Percentiles rank a stretch among this genome's conserved stretches.
phyloP scores from a whole-genome alignment of 306 rosid genomes.

The Cucurbita ficifolia region DNA sequence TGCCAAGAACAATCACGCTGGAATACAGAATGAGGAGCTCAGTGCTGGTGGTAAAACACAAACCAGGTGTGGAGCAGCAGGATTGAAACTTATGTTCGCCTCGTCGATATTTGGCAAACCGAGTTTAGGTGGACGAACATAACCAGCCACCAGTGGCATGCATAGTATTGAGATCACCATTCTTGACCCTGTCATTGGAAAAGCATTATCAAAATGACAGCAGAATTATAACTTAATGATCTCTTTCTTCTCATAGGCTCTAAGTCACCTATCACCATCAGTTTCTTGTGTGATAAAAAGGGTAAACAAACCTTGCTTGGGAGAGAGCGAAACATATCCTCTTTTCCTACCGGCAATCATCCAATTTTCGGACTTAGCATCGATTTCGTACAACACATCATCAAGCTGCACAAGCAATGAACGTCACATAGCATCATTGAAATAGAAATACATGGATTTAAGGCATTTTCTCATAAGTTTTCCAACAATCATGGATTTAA shows the following conservation, averaged over 20 bases:
- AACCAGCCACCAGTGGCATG: conserved; percentile 85
- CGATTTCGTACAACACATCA: conserved; percentile 76
- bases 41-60: conserved; percentile 88
- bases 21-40: conserved; percentile 85
- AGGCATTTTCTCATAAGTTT: neutral
- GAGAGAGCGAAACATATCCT: conserved; percentile 69
- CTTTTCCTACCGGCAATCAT: conserved; percentile 98
- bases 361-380: conserved; percentile 80
- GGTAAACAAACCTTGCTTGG: neutral
- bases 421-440: neutral
- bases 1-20: conserved; percentile 37
- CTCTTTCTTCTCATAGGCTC: neutral
- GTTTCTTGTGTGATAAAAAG: neutral
- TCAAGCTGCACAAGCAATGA: conserved; percentile 32
- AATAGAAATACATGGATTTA: neutral
- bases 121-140: conserved; percentile 81
- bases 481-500: neutral
- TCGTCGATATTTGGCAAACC: conserved; percentile 73
- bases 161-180: conserved; percentile 68
- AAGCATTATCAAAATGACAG: conserved; percentile 8
- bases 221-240: neutral
- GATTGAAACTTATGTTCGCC: conserved; percentile 70
- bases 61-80: conserved; percentile 87
- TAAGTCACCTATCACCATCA: neutral
- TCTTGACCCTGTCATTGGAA: conserved; percentile 56